phyloP scores from a whole-genome alignment of 2,329 filamentous ascomycete species.

The Ophiostoma sp. region DNA sequence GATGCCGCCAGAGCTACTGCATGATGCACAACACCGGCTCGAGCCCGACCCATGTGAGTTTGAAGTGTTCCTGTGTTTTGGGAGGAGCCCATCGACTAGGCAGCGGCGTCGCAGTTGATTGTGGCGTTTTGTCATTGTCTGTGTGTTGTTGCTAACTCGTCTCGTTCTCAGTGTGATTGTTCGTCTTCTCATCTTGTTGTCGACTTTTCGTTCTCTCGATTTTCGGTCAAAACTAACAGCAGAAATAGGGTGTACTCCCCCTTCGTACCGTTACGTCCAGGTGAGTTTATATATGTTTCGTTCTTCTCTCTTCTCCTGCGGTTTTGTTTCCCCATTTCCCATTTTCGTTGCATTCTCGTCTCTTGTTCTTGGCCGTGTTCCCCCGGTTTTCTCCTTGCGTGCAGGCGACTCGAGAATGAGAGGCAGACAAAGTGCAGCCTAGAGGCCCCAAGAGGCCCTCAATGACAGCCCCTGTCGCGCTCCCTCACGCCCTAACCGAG shows the following conservation, averaged over 20 bases:
- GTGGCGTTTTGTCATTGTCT: neutral
- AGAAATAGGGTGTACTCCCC: slow-evolving; percentile 27
- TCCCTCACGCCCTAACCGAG: slow-evolving; percentile 23
- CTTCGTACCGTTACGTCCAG: slow-evolving; percentile 24
- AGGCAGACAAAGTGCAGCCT: neutral
- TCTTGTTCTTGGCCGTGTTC: neutral
- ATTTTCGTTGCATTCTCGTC: neutral
- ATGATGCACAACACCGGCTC: slow-evolving; percentile 80
- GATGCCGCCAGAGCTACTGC: slow-evolving; percentile 80
- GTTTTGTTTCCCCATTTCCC: neutral
- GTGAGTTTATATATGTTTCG: slow-evolving; percentile 11
- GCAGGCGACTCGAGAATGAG: neutral
- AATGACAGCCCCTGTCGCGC: neutral
- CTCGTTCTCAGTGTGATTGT: slow-evolving; percentile 29
- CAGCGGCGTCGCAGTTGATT: neutral
- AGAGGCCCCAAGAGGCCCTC: neutral
- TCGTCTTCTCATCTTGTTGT: slow-evolving; percentile 9
- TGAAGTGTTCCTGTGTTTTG: neutral
- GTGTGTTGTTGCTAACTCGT: slow-evolving; percentile 11
- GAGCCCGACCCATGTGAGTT: slow-evolving; percentile 59
- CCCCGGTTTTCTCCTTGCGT: slow-evolving; percentile 25
- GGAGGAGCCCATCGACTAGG: neutral
- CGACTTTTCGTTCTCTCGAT: neutral
- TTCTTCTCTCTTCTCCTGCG: no score
- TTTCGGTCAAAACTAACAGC: neutral